These are phyloP conservation scores for Catunica adiposa DNA, from an alignment of 2,329 filamentous ascomycete genomes.

Conservation along the genomic window DNA sequence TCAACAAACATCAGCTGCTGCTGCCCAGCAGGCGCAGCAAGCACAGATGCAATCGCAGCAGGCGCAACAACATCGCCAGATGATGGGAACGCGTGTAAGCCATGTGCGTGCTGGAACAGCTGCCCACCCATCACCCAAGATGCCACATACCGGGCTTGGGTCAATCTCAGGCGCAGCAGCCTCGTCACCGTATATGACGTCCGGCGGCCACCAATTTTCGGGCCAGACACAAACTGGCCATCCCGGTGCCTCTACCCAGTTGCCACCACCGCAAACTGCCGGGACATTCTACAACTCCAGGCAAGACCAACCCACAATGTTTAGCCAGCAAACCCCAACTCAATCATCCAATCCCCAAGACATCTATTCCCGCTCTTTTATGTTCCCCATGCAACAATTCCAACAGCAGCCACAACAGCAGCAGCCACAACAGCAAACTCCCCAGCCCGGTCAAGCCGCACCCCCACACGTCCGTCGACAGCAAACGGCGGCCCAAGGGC, in stretches of 20 bases:
- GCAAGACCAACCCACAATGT: constrained; percentile 3
- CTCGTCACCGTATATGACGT: constrained; percentile 9
- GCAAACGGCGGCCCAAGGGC: not conserved
- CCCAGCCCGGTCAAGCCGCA: too few relatives aligned
- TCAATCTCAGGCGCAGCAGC: constrained; percentile 2
- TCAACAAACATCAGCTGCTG: constrained; percentile 6
- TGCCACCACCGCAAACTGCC: constrained; percentile 6
- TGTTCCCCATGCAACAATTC: constrained; percentile 3
- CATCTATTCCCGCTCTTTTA: not conserved
- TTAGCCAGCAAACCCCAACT: not conserved
- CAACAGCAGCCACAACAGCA: constrained; percentile 6
- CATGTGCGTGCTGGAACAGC: not conserved
- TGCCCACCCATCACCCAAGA: constrained; percentile 10
- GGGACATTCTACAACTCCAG: constrained; percentile 3
- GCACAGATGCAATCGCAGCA: constrained; percentile 15
- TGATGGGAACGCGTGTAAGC: constrained; percentile 5
- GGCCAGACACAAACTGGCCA: not conserved
- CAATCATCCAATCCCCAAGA: constrained; percentile 5
- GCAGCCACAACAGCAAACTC: not conserved
- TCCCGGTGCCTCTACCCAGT: not conserved
- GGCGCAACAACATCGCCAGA: constrained; percentile 15
- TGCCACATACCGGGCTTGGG: constrained; percentile 4
- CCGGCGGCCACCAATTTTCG: constrained; percentile 4
- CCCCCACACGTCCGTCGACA: not conserved
- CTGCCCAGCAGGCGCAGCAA: constrained; percentile 6